A percentile compares a stretch with the other conserved stretches of the same genome.
Conservation (phyloP, 164 flowering plant genomes). For the Sextonia rubra region DNA sequence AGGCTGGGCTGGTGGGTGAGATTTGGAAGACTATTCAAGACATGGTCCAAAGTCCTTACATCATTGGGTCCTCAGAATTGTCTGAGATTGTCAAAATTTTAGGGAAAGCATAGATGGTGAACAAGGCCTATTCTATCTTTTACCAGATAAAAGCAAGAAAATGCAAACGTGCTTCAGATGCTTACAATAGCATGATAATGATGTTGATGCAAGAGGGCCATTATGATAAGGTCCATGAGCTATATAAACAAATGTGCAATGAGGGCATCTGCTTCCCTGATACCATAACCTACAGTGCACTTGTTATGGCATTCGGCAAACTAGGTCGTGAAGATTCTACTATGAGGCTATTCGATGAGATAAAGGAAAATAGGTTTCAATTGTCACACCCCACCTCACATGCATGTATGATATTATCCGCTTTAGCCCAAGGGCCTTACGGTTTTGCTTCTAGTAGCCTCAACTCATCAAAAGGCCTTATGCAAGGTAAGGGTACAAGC, state of each 20-base stretch:
- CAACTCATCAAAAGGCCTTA: no score
- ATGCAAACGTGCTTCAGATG: slow-evolving; percentile 57
- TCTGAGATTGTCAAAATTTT: slow-evolving; percentile 66
- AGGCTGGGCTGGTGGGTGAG: slow-evolving; percentile 56
- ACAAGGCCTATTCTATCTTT: slow-evolving; percentile 73
- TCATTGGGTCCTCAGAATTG: slow-evolving; percentile 47
- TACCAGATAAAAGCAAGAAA: slow-evolving; percentile 66
- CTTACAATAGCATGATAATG: slow-evolving; percentile 68
- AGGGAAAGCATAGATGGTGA: slow-evolving; percentile 82
- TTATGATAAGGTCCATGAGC: slow-evolving; percentile 79
- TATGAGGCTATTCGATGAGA: slow-evolving; percentile 75
- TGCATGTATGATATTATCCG: no score
- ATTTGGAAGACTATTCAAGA: slow-evolving; percentile 84
- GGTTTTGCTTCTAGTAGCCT: no score
- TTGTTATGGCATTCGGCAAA: slow-evolving; percentile 61
- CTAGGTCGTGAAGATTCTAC: slow-evolving; percentile 71
- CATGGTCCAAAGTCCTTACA: slow-evolving; percentile 52
- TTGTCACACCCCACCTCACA: no score
- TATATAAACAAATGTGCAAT: slow-evolving; percentile 85
- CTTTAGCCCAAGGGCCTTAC: no score
- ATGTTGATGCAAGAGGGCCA: slow-evolving; percentile 84
- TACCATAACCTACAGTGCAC: slow-evolving; percentile 72
- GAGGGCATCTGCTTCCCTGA: slow-evolving; percentile 76
- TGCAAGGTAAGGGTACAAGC: no score
- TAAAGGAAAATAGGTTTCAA: slow-evolving; percentile 84